Evolutionary conservation across 495 filamentous ascomycete species (phyloP).

Genomic region (Chaetomium cochliodes): DNA sequence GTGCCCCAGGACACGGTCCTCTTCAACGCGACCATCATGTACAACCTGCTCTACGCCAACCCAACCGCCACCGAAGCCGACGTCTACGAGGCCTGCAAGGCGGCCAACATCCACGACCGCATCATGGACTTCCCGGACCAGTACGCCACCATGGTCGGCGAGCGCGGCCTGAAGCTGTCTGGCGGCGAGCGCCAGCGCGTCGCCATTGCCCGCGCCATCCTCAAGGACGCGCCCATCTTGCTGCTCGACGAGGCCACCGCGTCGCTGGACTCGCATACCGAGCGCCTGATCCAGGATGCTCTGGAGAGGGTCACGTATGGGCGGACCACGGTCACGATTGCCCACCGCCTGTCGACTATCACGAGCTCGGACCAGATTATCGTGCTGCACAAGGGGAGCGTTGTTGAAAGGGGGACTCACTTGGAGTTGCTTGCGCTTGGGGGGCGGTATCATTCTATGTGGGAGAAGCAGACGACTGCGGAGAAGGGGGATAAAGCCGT

Average conservation of each 20-base stretch:
- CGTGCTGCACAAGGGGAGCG: slow-evolving; percentile 77
- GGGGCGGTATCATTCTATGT: slow-evolving; percentile 83
- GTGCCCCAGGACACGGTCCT: slow-evolving; percentile 93
- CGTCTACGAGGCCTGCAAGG: slow-evolving; percentile 78
- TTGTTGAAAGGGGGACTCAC: slow-evolving; percentile 80
- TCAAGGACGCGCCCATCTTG: slow-evolving; percentile 51
- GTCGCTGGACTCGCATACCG: slow-evolving; percentile 50
- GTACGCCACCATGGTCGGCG: slow-evolving; percentile 86
- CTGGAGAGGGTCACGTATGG: slow-evolving; percentile 58
- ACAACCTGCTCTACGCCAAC: slow-evolving; percentile 91
- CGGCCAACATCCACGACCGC: slow-evolving; percentile 91
- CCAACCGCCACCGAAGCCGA: slow-evolving; percentile 77
- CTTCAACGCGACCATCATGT: slow-evolving; percentile 93
- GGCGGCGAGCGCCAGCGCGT: slow-evolving; percentile 57
- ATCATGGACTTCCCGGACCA: slow-evolving; percentile 87
- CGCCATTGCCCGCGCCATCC: neutral
- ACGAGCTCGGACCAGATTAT: slow-evolving; percentile 88
- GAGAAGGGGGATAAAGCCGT: slow-evolving; percentile 6
- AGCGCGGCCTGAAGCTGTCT: slow-evolving; percentile 89
- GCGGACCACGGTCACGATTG: slow-evolving; percentile 24
- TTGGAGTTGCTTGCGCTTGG: slow-evolving; percentile 69
- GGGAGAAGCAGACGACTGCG: slow-evolving; percentile 67
- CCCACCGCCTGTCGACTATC: slow-evolving; percentile 86
- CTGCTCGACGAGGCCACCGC: slow-evolving; percentile 95
- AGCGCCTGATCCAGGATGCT: slow-evolving; percentile 89